Evolutionary conservation across 345 rosid species (phyloP).

Genomic region (Lepidium sativum): DNA sequence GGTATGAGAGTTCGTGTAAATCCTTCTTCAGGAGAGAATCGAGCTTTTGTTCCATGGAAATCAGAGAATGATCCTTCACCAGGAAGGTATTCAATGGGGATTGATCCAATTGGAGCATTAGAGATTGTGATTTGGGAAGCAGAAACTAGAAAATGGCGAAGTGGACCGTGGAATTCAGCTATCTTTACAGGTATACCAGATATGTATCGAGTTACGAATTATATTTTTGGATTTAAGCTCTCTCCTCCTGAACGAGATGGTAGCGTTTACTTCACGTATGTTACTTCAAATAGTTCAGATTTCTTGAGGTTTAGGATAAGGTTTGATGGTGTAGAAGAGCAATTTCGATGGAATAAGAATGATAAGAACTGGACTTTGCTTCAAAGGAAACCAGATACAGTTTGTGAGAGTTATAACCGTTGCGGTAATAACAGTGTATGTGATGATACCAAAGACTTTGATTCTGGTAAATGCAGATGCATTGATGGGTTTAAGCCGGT

Average conservation of each 20-base stretch:
- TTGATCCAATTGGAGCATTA: constrained; percentile 13
- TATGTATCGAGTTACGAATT: constrained; percentile 26
- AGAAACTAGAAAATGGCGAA: constrained; percentile 15
- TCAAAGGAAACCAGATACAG: constrained; percentile 34
- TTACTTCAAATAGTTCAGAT: constrained; percentile 23
- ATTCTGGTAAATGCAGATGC: constrained; percentile 36
- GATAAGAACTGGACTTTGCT: constrained; percentile 26
- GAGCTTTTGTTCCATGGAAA: constrained; percentile 12
- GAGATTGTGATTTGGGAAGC: constrained; percentile 26
- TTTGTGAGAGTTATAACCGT: constrained; percentile 32
- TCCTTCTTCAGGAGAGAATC: not conserved
- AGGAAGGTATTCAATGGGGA: constrained; percentile 16
- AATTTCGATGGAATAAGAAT: constrained; percentile 22
- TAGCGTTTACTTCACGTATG: constrained; percentile 34
- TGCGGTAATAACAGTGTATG: constrained; percentile 45
- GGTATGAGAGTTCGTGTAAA: constrained; percentile 17
- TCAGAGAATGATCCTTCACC: constrained; percentile 24
- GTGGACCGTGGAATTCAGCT: constrained; percentile 31
- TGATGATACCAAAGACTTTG: constrained; percentile 19
- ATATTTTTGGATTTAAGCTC: constrained; percentile 37
- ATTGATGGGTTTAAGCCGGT: constrained; percentile 20
- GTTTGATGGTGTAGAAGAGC: constrained; percentile 27
- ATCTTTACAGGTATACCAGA: constrained; percentile 25
- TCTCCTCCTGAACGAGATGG: constrained; percentile 32
- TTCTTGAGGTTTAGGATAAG: constrained; percentile 30